phyloP scores from a whole-genome alignment of 78 protist genomes.

The Chrysochromulina parva region DNA sequence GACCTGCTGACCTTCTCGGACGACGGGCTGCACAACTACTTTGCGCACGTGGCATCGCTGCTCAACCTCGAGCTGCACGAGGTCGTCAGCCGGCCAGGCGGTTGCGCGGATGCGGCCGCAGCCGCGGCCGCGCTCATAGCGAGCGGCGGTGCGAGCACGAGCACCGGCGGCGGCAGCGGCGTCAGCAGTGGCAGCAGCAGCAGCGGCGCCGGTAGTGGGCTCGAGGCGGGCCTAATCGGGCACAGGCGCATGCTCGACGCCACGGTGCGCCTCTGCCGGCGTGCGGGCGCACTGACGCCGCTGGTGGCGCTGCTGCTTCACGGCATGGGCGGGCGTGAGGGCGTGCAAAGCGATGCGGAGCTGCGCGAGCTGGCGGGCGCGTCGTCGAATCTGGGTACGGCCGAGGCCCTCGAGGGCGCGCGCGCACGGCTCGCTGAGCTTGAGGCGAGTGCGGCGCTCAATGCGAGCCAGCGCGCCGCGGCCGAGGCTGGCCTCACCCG shows the following conservation, averaged over 20 bases:
- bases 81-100: neutral
- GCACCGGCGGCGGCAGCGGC: no score
- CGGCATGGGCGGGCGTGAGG: constrained; percentile 8
- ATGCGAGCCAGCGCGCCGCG: neutral
- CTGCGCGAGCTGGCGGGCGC: neutral
- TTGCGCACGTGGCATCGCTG: neutral
- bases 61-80: constrained; percentile 9
- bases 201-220: no score
- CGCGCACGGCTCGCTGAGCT: neutral
- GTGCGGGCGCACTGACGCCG: neutral
- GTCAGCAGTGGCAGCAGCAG: no score
- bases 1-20: neutral
- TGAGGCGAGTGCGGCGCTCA: neutral
- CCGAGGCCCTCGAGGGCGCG: neutral
- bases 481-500: neutral
- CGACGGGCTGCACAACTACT: neutral
- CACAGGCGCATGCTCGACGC: neutral
- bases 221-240: neutral
- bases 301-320: neutral
- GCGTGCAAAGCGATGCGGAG: neutral
- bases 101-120: no score
- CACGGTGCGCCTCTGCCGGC: neutral
- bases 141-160: no score
- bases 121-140: no score
- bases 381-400: neutral